Evolutionary conservation across 2,329 filamentous ascomycete genomes (phyloP).

Genomic region (Emergomyces pasteurianus): DNA sequence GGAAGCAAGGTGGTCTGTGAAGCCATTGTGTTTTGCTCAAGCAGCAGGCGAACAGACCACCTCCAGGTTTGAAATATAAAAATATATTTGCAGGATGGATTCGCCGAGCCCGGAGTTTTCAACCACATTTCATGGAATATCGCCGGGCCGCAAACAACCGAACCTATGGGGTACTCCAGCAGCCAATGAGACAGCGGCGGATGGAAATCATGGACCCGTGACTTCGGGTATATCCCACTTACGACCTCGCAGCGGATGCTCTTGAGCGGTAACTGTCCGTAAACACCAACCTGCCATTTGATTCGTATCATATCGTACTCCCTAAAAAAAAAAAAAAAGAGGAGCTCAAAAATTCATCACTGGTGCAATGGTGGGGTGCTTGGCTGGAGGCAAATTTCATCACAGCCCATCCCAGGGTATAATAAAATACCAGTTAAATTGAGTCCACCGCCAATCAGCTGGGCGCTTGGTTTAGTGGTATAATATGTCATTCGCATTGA

Average conservation of each 20-base stretch:
- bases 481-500: background rate
- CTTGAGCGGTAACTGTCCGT: background rate
- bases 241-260: background rate
- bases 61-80: background rate
- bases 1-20: slow-evolving; percentile 16
- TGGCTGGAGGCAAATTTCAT: background rate
- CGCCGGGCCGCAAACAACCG: slow-evolving; percentile 8
- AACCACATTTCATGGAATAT: background rate
- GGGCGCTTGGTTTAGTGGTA: slow-evolving; percentile 1
- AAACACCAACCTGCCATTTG: background rate
- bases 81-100: background rate
- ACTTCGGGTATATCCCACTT: background rate
- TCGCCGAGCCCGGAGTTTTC: background rate
- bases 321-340: no score
- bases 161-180: background rate
- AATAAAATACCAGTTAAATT: background rate
- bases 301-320: background rate
- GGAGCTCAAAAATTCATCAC: background rate
- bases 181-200: slow-evolving; percentile 4
- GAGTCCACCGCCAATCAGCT: background rate
- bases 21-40: slow-evolving; percentile 22
- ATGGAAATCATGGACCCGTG: background rate
- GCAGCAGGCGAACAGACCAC: background rate
- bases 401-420: no score
- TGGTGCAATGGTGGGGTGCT: background rate